These are phyloP conservation scores for Citrullus colocynthis DNA, from an alignment of 306 rosid genomes.

Conservation along the genomic window DNA sequence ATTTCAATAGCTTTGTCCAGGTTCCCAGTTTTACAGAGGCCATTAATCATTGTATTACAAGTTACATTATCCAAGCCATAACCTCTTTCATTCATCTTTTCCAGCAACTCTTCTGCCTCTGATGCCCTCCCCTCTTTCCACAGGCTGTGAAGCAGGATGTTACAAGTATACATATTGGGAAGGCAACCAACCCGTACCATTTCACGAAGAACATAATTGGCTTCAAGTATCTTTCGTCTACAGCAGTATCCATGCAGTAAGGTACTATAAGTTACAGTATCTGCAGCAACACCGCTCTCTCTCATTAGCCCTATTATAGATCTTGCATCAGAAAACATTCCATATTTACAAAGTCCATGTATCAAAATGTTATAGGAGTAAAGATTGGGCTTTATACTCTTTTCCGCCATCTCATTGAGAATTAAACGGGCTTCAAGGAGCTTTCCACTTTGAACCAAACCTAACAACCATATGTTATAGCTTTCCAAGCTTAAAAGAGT, in stretches of 20 bases:
- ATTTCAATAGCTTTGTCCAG: slow-evolving; percentile 77
- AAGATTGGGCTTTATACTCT: slow-evolving; percentile 43
- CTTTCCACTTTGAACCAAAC: slow-evolving; percentile 47
- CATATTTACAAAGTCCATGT: slow-evolving; percentile 60
- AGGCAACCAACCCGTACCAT: slow-evolving; percentile 49
- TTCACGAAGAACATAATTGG: slow-evolving; percentile 58
- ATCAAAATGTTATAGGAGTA: slow-evolving; percentile 66
- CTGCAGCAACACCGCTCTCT: slow-evolving; percentile 42
- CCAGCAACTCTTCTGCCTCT: slow-evolving; percentile 74
- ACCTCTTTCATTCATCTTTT: slow-evolving; percentile 61
- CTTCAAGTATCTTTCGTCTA: slow-evolving; percentile 56
- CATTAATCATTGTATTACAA: slow-evolving; percentile 72
- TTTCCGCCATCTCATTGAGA: slow-evolving; percentile 55
- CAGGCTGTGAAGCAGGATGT: slow-evolving; percentile 69
- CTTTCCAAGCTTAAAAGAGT: slow-evolving; percentile 34
- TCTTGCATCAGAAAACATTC: slow-evolving; percentile 69
- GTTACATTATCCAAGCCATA: slow-evolving; percentile 65
- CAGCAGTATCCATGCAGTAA: slow-evolving; percentile 71
- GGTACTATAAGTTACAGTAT: slow-evolving; percentile 58
- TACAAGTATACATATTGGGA: slow-evolving; percentile 81
- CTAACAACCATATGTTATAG: slow-evolving; percentile 69
- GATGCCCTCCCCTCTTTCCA: slow-evolving; percentile 74
- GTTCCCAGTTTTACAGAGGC: slow-evolving; percentile 67
- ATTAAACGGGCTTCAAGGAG: slow-evolving; percentile 49
- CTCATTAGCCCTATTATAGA: slow-evolving; percentile 43